These are phyloP conservation scores for Erythrophleum ivorense DNA, from an alignment of 331 rosid genomes.

Conservation along the genomic window DNA sequence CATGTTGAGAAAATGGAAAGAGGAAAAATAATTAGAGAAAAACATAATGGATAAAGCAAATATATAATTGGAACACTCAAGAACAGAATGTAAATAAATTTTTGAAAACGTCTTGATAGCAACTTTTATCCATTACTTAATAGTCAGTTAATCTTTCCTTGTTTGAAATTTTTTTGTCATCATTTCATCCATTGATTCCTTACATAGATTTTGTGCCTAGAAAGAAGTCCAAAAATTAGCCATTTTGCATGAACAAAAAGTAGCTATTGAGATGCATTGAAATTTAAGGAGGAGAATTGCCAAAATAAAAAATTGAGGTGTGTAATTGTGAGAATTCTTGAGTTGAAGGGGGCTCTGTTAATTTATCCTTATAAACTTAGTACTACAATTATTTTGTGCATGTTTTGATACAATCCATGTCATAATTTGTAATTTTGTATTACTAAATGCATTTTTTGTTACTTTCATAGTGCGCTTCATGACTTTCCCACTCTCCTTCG, in stretches of 20 bases:
- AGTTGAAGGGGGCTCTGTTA: not conserved
- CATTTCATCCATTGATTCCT: not conserved
- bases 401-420: not conserved
- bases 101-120: not conserved
- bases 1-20: not conserved
- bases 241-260: not conserved
- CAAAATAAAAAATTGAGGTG: not conserved
- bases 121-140: not conserved
- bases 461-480: not conserved
- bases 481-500: not conserved
- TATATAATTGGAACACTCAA: not conserved
- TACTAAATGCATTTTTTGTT: not conserved
- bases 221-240: not conserved
- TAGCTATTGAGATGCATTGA: not conserved
- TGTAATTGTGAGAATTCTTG: not conserved
- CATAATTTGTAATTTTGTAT: not conserved
- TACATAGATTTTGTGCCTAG: not conserved
- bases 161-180: not conserved
- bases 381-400: not conserved
- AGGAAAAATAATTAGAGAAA: not conserved
- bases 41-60: not conserved
- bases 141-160: not conserved
- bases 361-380: not conserved
- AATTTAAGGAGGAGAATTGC: not conserved
- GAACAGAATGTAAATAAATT: not conserved